Percentiles rank a stretch among this genome's conserved stretches.
phyloP scores from a whole-genome alignment of 2,329 filamentous ascomycete species.

The Ophiocordyceps unilateralis region DNA sequence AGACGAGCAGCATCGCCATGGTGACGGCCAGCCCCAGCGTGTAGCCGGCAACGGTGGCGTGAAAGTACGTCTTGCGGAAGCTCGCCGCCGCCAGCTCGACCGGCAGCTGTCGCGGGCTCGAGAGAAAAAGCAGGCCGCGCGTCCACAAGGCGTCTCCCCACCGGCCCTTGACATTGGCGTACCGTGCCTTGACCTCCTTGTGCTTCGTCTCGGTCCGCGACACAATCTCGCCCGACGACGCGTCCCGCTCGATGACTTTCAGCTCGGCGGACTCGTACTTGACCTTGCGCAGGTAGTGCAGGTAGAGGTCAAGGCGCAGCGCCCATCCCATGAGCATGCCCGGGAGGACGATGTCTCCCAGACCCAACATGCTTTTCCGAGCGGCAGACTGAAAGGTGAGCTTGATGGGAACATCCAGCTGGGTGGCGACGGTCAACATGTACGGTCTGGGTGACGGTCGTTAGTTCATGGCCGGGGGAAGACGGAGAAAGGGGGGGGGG shows the following conservation, averaged over 20 bases:
- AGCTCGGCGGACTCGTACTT: conserved; percentile 22
- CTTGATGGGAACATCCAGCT: conserved; percentile 84
- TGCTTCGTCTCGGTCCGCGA: conserved; percentile 22
- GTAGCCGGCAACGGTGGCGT: conserved; percentile 61
- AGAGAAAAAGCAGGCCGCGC: conserved; percentile 11
- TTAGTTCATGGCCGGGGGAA: not conserved
- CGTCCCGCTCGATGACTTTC: conserved; percentile 15
- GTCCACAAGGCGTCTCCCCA: conserved; percentile 84
- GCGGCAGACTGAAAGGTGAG: conserved; percentile 55
- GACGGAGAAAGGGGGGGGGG: not conserved
- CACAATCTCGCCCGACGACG: conserved; percentile 14
- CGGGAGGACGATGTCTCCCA: conserved; percentile 88
- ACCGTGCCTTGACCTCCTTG: conserved; percentile 32
- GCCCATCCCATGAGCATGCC: conserved; percentile 81
- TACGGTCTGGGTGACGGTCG: conserved; percentile 35
- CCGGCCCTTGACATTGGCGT: conserved; percentile 44
- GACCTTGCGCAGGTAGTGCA: conserved; percentile 58
- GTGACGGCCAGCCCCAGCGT: conserved; percentile 61
- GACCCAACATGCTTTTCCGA: conserved; percentile 66
- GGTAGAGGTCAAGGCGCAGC: conserved; percentile 78
- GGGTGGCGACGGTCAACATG: conserved; percentile 77
- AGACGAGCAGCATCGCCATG: conserved; percentile 58
- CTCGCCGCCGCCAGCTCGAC: conserved; percentile 19
- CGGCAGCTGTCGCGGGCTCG: conserved; percentile 9
- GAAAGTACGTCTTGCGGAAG: conserved; percentile 79